Conservation (phyloP, 208 protist genomes). For the Balamuthia mandrillaris region DNA sequence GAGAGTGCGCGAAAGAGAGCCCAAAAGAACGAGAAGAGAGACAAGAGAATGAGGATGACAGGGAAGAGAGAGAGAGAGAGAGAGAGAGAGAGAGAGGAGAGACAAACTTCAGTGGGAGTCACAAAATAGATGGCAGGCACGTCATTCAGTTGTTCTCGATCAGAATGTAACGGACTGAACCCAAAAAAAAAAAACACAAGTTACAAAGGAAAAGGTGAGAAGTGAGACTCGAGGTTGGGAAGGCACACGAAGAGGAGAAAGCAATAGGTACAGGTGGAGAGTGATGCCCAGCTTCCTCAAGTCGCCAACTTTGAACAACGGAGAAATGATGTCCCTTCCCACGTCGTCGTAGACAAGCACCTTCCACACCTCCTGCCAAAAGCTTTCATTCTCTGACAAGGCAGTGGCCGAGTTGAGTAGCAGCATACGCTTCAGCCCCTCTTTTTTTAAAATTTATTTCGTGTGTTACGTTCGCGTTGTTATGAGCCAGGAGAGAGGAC, state of each 20-base stretch:
- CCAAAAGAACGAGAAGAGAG: no score
- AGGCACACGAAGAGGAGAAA: slow-evolving; percentile 16
- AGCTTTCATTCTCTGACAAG: neutral
- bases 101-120: slow-evolving; percentile 70
- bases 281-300: slow-evolving; percentile 80
- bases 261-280: slow-evolving; percentile 63
- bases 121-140: slow-evolving; percentile 83
- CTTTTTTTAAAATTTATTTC: neutral
- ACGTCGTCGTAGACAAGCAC: slow-evolving; percentile 78
- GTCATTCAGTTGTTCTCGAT: slow-evolving; percentile 75
- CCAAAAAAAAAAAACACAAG: neutral
- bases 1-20: no score
- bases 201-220: slow-evolving; percentile 1
- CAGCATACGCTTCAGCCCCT: slow-evolving; percentile 27
- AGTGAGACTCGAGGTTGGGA: neutral
- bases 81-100: no score
- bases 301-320: slow-evolving; percentile 76
- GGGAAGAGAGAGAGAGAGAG: no score
- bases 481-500: neutral
- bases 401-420: neutral
- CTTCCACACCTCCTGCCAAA: slow-evolving; percentile 69
- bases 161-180: slow-evolving; percentile 57
- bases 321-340: slow-evolving; percentile 76
- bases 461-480: neutral
- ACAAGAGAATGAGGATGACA: no score